Conservation (phyloP, 768 basidiomycete species). For the Panus rudis region DNA sequence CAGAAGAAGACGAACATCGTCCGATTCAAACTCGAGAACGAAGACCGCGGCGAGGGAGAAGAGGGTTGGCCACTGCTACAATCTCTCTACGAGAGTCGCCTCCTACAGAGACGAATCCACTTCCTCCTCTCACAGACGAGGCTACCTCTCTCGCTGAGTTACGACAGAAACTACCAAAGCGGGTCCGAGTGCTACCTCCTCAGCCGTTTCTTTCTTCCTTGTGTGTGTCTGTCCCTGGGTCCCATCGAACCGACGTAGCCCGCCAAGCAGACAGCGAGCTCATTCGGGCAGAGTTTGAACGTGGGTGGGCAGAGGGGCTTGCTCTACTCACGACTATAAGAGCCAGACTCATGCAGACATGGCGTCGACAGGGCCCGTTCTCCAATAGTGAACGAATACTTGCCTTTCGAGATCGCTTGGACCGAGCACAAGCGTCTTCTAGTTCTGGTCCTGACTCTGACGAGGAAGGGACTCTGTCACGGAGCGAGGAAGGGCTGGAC, state of each 20-base stretch:
- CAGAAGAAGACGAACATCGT: not conserved
- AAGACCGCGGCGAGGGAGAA: constrained; percentile 36
- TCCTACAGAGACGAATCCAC: not conserved
- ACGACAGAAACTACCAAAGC: constrained; percentile 19
- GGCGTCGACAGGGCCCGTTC: constrained; percentile 19
- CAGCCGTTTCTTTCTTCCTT: constrained; percentile 42
- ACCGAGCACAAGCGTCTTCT: constrained; percentile 14
- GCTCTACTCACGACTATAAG: constrained; percentile 43
- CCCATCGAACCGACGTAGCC: constrained; percentile 20
- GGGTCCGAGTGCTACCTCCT: constrained; percentile 53
- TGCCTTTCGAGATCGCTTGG: too few relatives aligned
- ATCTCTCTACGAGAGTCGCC: constrained; percentile 40
- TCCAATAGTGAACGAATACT: not conserved
- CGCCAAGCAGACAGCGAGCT: constrained; percentile 23
- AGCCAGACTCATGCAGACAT: constrained; percentile 37
- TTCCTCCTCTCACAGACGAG: not conserved
- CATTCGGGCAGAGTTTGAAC: constrained; percentile 46
- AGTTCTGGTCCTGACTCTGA: constrained; percentile 29
- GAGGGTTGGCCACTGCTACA: constrained; percentile 58
- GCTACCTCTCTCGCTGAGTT: not conserved
- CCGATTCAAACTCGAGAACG: not conserved
- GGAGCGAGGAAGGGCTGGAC: constrained; percentile 15
- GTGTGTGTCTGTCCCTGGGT: constrained; percentile 29
- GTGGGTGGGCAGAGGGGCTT: constrained; percentile 59
- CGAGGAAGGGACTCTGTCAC: constrained; percentile 3